Evolutionary conservation across 2,329 filamentous ascomycete species (phyloP), one percentile per base, ranked within the genome.

Genomic region (Fusarium aywerte): DNA sequence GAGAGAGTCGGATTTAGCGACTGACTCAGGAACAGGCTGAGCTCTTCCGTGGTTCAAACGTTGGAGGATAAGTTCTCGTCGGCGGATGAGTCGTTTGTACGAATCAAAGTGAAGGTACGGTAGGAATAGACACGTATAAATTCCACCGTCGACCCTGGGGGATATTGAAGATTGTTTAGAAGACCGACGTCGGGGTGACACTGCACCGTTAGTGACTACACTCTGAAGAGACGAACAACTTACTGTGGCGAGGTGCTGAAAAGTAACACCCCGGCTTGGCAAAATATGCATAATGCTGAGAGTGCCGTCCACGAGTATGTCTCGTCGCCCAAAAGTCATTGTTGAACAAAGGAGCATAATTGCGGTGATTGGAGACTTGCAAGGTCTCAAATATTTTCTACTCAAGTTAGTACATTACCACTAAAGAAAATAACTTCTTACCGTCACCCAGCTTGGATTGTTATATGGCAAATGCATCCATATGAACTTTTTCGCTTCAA

Each of bases 81-180:
- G 83, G 35, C 81, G 80, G 11, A 89, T 78, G 3, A 90, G 78
- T 44, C 84, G 83, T 56, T 82, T 80, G 71, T 90, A 90, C 0
- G 85, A 88, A 67, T 90, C 88, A 72, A 88, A 90, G 63, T 90
- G 87, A 0, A 90, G 81, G 68, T 89, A 88, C 0, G 86, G 86
- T 1, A 88, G 74, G 57, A 85, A 87, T 1, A 87, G 72, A 33
- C 83, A 86, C 1, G 85, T 78, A 51, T 81, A 82, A 33, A 74
- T 69, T 36, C 78, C 67, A 16, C 76, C 69, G 10, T 70, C 58
- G 44, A 73, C 10, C 52, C 76, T 16, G 38, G 74, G 58, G 23
- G 79, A 75, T 20, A 75, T 31, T 1, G 76, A 74, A 8, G 73
- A 72, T 25, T 75, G 73, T 1, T 70, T 72, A 0, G 72, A 58